Evolutionary conservation across 257 asterid genomes (phyloP).

Genomic region (Solanum piurae): DNA sequence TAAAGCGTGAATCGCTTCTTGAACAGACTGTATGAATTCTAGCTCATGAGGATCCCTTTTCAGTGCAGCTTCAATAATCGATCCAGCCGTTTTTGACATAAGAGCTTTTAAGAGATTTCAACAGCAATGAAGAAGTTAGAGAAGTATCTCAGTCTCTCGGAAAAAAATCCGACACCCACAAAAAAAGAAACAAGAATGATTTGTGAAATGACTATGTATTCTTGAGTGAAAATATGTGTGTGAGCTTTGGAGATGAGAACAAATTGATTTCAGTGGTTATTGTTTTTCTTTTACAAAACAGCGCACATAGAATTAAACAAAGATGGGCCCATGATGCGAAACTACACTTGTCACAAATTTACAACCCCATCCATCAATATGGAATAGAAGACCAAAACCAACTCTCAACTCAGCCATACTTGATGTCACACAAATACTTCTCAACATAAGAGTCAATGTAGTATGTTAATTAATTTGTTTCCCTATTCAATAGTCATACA

Average conservation of each 20-base stretch:
- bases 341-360: background rate
- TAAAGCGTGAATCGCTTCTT: conserved; percentile 92
- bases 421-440: background rate
- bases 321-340: background rate
- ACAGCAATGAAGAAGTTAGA: conserved; percentile 15
- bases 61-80: conserved; percentile 91
- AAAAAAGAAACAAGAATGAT: background rate
- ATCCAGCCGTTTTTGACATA: conserved; percentile 98
- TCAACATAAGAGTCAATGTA: background rate
- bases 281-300: background rate
- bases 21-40: conserved; percentile 89
- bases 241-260: background rate
- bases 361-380: background rate
- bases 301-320: background rate
- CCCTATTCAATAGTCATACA: background rate
- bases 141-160: background rate
- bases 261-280: background rate
- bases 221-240: background rate
- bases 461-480: background rate
- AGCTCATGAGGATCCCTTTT: conserved; percentile 94
- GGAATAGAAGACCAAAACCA: background rate
- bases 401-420: background rate
- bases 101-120: conserved; percentile 56
- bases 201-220: background rate
- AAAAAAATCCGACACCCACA: background rate